A percentile compares a stretch with the other conserved stretches of the same genome.
These are phyloP conservation scores for Canariomyces notabilis DNA, from an alignment of 2,329 filamentous ascomycete genomes.

Conservation along the genomic window DNA sequence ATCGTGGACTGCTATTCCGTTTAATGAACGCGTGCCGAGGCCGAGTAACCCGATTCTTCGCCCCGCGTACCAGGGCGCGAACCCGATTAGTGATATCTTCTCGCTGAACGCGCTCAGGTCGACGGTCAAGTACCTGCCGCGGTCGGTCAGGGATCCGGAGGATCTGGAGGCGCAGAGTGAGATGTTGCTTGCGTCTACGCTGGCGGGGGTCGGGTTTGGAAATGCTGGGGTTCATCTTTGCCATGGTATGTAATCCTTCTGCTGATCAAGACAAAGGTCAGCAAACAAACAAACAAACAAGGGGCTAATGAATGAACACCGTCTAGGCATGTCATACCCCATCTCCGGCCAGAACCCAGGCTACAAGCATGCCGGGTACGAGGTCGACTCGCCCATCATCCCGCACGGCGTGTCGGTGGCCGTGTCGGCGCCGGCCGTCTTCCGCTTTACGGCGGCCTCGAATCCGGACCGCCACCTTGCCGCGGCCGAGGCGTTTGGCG, in stretches of 20 bases:
- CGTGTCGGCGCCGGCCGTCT: slow-evolving; percentile 88
- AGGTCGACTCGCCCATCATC: slow-evolving; percentile 71
- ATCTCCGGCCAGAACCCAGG: slow-evolving; percentile 92
- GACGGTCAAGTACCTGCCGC: slow-evolving; percentile 88
- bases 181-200: slow-evolving; percentile 90
- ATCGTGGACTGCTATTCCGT: slow-evolving; percentile 97
- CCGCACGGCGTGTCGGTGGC: slow-evolving; percentile 95
- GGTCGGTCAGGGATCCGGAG: slow-evolving; percentile 80
- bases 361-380: slow-evolving; percentile 85
- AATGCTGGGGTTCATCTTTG: slow-evolving; percentile 90
- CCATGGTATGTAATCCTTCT: slow-evolving; percentile 42
- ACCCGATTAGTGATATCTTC: slow-evolving; percentile 97
- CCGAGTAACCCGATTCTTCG: slow-evolving; percentile 85
- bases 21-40: slow-evolving; percentile 75
- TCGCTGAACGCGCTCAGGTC: slow-evolving; percentile 76
- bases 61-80: slow-evolving; percentile 93
- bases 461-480: slow-evolving; percentile 89
- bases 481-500: slow-evolving; percentile 85
- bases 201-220: slow-evolving; percentile 93
- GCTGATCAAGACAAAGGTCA: not conserved
- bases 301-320: not conserved
- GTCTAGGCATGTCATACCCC: slow-evolving; percentile 87
- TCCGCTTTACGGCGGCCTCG: slow-evolving; percentile 84
- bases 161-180: slow-evolving; percentile 89
- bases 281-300: not conserved